Base-by-base conservation (phyloP, 306 rosid genomes). In the Myrica gale region DNA sequence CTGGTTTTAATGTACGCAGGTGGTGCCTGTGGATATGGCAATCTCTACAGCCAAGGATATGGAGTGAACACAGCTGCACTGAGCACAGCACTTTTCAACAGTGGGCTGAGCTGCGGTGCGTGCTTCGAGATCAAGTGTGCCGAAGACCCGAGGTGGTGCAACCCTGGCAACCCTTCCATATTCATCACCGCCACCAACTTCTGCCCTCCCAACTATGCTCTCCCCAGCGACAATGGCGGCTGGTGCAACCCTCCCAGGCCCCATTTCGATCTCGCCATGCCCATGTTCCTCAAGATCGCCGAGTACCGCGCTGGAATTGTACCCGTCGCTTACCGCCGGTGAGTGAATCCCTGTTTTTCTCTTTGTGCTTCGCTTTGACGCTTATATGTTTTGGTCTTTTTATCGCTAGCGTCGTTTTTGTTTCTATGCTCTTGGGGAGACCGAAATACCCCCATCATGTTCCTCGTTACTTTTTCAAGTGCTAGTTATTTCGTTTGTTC, bases 241-340 rank as follows among this genome's bases (percentile, higher is more conserved):
- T 95, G 99, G 99, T 92, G 97, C 76, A 95, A 95, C 83, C 99
- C 99, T 20, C 99, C 99, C 13, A 86, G 99, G 13, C 74, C 90
- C 1, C 99, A 95, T 77, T 95, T 95, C 74, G 99, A 95, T 76
- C 99, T 95, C 16, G 97, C 99, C 75, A 95, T 95, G 99, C 99
- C 99, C 61, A 89, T 92, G 96, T 92, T 95, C 80, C 97, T 95
- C 78, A 90, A 95, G 83, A 89, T 95, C 83, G 99, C 99, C 17
- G 87, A 92, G 78, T 95, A 95, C 86, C 92, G 90, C 4, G 99
- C 97, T 77, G 99, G 99, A 65, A 95, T 95, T 21, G 99, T 95
- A 42, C 99, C 99, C 41, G 97, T 95, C 58, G 26, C 89, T 16
- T 90, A 78, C 87, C 97, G 97, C 89, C 90, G 98, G 98, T 95